Percentiles rank a stretch among this genome's conserved stretches.
Conservation (phyloP, 768 basidiomycete species). For the Termitomyces heimii region DNA sequence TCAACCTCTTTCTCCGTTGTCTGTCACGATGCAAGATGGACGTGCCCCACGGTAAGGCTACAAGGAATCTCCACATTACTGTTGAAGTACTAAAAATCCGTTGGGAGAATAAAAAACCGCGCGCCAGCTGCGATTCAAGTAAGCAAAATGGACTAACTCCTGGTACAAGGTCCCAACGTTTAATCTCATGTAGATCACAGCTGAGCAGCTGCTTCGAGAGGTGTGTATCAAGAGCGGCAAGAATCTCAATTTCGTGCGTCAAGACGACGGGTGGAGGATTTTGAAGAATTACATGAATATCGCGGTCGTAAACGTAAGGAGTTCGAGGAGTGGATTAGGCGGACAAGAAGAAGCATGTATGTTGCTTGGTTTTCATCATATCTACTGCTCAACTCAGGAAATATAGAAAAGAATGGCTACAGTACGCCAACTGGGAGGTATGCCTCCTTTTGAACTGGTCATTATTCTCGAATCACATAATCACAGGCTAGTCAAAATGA, state of each 20-base stretch:
- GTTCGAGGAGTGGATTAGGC: slow-evolving; percentile 83
- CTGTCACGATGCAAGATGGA: slow-evolving; percentile 12
- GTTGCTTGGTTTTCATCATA: slow-evolving; percentile 17
- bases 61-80: not conserved
- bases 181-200: slow-evolving; percentile 75
- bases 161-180: not conserved
- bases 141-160: slow-evolving; percentile 17
- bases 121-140: slow-evolving; percentile 93
- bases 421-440: slow-evolving; percentile 85
- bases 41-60: slow-evolving; percentile 9
- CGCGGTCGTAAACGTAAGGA: slow-evolving; percentile 89
- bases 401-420: slow-evolving; percentile 76
- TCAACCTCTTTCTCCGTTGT: not conserved
- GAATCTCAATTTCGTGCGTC: slow-evolving; percentile 90
- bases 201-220: slow-evolving; percentile 96
- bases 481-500: slow-evolving; percentile 84
- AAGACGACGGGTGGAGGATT: slow-evolving; percentile 93
- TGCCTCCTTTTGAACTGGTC: slow-evolving; percentile 12
- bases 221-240: slow-evolving; percentile 85
- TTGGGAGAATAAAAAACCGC: slow-evolving; percentile 82
- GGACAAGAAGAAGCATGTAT: slow-evolving; percentile 77
- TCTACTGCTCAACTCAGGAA: not conserved
- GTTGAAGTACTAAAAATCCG: not conserved
- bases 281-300: slow-evolving; percentile 89
- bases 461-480: slow-evolving; percentile 1